A percentile compares a stretch with the other conserved stretches of the same genome.
Conservation (phyloP, 805 yeast species). For the Wickerhamomyces strasburgensis region DNA sequence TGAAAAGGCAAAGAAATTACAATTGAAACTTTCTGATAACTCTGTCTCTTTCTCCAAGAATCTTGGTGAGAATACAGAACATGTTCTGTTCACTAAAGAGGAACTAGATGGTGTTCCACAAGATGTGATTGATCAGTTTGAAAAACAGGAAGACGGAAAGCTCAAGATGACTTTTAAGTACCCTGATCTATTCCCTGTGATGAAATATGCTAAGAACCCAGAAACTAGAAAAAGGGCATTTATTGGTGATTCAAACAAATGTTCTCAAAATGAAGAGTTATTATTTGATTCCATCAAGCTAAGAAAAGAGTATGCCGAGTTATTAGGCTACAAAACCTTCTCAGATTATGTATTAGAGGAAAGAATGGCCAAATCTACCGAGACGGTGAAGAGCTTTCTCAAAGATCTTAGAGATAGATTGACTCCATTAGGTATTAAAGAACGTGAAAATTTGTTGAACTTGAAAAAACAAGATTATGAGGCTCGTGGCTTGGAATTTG, state of each 20-base stretch:
- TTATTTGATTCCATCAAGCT: constrained; percentile 54
- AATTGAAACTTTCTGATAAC: constrained; percentile 54
- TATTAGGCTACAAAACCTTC: constrained; percentile 63
- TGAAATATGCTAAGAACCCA: constrained; percentile 61
- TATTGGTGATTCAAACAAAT: constrained; percentile 64
- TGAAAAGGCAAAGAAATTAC: constrained; percentile 50
- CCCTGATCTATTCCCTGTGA: constrained; percentile 75
- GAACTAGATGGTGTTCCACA: constrained; percentile 74
- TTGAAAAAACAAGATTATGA: constrained; percentile 52
- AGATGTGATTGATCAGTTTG: constrained; percentile 55
- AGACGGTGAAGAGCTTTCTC: constrained; percentile 56
- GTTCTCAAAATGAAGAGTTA: constrained; percentile 57
- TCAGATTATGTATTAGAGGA: constrained; percentile 70
- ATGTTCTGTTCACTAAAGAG: constrained; percentile 51
- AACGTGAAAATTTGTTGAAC: constrained; percentile 40
- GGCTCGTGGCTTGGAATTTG: constrained; percentile 37
- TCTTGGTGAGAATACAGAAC: constrained; percentile 66
- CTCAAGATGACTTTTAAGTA: constrained; percentile 73
- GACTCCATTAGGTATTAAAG: constrained; percentile 53
- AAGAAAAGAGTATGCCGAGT: constrained; percentile 56
- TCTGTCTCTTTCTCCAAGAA: constrained; percentile 57
- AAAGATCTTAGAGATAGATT: constrained; percentile 56
- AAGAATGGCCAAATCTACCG: constrained; percentile 72
- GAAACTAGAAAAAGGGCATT: constrained; percentile 65
- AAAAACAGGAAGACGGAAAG: constrained; percentile 35